Evolutionary conservation across 306 rosid species (phyloP), one percentile per base, ranked within the genome.

Genomic region (Vigna angularis): DNA sequence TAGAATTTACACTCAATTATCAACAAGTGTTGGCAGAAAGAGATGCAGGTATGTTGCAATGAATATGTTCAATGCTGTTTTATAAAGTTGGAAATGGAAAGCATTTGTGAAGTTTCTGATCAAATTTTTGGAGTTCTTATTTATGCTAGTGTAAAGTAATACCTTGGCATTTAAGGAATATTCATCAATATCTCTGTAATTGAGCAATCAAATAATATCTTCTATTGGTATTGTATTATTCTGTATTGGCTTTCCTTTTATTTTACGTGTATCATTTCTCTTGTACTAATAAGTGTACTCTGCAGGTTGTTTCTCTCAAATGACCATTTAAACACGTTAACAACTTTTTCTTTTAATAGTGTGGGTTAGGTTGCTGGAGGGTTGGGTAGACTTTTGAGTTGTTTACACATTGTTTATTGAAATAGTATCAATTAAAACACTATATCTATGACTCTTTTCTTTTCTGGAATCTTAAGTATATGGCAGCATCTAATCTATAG

Each of bases 1-100:
- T 95, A 56, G 98, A 91, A 83, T 92, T 89, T 80, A 83, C 95
- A 22, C 87, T 95, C 83, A 95, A 88, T 89, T 95, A 95, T 84
- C 97, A 95, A 72, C 97, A 91, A 81, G 98, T 88, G 74, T 85
- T 89, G 81, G 81, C 88, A 3, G 98, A 95, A 89, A 95, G 97
- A 87, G 98, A 95, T 87, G 79, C 89, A 44, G 97, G 98, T 89
- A 83, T 82, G 83, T 85, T 72, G 77, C 69, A 66, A 34, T 73
- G 62, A 78, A 70, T 82, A 32, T 69, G 74, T 26, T 75, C 45
- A 66, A 72, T 64, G 63, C 74, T 75, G 69, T 59, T 48, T 55
- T 26, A 40, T 57, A 28, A 49, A 32, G 74, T 58, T 70, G 72
- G 70, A 57, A 66, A 69, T 79, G 58, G 66, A 62, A 61, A 77